These are phyloP conservation scores for Talaromyces albobiverticillius DNA, from an alignment of 2,329 filamentous ascomycete species.

Conservation along the genomic window DNA sequence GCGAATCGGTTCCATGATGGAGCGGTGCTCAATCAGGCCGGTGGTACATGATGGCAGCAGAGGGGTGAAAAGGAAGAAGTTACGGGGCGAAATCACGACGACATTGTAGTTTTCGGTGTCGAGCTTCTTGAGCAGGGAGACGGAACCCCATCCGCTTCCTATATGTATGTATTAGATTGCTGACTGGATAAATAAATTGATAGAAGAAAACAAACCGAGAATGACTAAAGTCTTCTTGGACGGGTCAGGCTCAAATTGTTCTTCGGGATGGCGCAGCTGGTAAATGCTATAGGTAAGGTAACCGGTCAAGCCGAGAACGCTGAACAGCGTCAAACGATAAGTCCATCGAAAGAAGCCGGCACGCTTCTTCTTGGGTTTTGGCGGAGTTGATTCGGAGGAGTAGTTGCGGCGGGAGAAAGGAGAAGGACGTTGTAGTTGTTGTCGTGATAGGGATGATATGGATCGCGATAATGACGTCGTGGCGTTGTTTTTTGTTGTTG, in stretches of 20 bases:
- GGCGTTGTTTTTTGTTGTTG: background rate
- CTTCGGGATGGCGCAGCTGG: slow-evolving; percentile 72
- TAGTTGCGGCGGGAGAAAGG: slow-evolving; percentile 2
- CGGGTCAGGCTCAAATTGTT: slow-evolving; percentile 76
- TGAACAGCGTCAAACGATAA: slow-evolving; percentile 80
- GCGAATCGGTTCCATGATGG: slow-evolving; percentile 98
- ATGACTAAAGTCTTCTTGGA: slow-evolving; percentile 96
- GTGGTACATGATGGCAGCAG: slow-evolving; percentile 96
- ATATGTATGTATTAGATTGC: background rate
- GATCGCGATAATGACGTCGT: slow-evolving; percentile 3
- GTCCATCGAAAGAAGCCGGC: slow-evolving; percentile 72
- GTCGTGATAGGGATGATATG: background rate
- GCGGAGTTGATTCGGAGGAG: slow-evolving; percentile 18
- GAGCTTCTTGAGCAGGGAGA: slow-evolving; percentile 96
- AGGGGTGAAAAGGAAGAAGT: slow-evolving; percentile 99
- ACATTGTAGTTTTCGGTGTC: slow-evolving; percentile 99
- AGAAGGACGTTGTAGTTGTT: background rate
- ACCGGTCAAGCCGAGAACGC: slow-evolving; percentile 64
- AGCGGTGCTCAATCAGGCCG: slow-evolving; percentile 95
- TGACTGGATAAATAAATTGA: slow-evolving; percentile 16
- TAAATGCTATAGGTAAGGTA: slow-evolving; percentile 81
- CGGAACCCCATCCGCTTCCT: slow-evolving; percentile 96
- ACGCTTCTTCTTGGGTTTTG: slow-evolving; percentile 55
- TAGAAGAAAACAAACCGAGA: slow-evolving; percentile 61
- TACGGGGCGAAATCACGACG: slow-evolving; percentile 93